Evolutionary conservation across 257 asterid genomes (phyloP), one percentile per base, ranked within the genome.

Genomic region (Parsonsia alboflavescens): DNA sequence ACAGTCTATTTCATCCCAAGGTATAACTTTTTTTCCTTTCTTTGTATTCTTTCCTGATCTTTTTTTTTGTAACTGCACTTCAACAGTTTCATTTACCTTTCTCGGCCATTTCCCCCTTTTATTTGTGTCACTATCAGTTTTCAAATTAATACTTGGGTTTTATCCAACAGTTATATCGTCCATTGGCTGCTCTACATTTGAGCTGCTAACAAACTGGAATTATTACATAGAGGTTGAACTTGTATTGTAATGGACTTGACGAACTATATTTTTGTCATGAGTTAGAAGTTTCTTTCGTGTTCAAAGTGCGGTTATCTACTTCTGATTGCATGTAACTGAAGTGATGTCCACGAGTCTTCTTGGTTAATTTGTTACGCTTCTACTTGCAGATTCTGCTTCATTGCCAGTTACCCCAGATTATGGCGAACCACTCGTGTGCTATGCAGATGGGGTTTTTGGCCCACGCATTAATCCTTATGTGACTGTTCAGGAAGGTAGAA

Each of bases 371-470:
- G 50, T 73, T 74, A 49, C 59, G 28, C 58, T 74, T 77, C 41
- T 63, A 2, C 49, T 70, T 30, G 84, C 91, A 93, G 98, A 83
- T 85, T 81, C 91, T 74, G 87, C 77, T 80, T 96, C 97, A 10
- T 77, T 81, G 81, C 97, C 97, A 30, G 84, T 93, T 71, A 91
- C 97, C 28, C 97, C 97, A 30, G 91, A 93, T 79, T 93, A 91
- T 66, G 85, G 90, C 21, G 87, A 87, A 52, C 89, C 91, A 28
- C 83, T 74, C 42, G 97, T 89, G 73, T 91, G 88, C 78, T 93
- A 86, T 80, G 97, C 98, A 46, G 98, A 93, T 79, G 98, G 98
- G 78, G 91, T 93, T 62, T 85, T 85, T 85, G 97, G 92, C 77
- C 77, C 86, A 56, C 93, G 90, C 75, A 87, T 84, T 82, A 86